phyloP scores from a whole-genome alignment of 371 early-diverging fungal species.

The Synchytrium microbalum region DNA sequence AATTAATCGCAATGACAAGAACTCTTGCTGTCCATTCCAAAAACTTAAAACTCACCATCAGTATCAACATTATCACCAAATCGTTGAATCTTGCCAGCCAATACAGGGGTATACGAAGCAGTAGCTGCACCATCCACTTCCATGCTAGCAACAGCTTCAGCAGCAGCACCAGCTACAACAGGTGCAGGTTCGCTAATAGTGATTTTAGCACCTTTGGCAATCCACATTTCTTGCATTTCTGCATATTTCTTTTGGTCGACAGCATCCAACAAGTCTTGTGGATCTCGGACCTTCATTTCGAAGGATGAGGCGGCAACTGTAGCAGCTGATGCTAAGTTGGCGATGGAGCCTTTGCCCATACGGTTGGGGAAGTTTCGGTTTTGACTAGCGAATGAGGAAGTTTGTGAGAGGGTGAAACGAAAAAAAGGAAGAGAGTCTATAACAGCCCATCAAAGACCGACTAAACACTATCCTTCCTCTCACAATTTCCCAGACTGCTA shows the following conservation, averaged over 20 bases:
- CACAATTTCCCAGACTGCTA: too few species aligned
- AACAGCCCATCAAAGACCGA: too few species aligned
- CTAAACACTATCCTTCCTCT: too few species aligned
- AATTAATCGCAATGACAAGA: too few species aligned
- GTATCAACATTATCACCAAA: constrained; percentile 64
- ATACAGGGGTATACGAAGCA: constrained; percentile 21
- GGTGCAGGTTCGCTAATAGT: constrained; percentile 14
- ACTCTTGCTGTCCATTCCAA: too few species aligned
- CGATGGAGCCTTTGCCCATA: constrained; percentile 75
- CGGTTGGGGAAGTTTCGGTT: constrained; percentile 77
- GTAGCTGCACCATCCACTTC: constrained; percentile 6
- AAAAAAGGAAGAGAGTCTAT: too few species aligned
- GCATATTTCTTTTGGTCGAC: constrained; percentile 53
- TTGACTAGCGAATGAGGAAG: constrained; percentile 26
- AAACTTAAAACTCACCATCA: neutral
- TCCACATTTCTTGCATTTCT: constrained; percentile 53
- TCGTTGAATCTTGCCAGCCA: constrained; percentile 57
- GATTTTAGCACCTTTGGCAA: constrained; percentile 41
- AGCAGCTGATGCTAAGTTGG: constrained; percentile 65
- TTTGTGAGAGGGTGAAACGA: too few species aligned
- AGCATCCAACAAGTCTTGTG: constrained; percentile 50
- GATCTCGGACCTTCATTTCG: constrained; percentile 60
- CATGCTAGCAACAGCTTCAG: constrained; percentile 16
- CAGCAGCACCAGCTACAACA: constrained; percentile 17
- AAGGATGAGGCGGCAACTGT: constrained; percentile 75